phyloP scores from a whole-genome alignment of 176 grass and related monocot species.

The Urochloa ruziziensis region DNA sequence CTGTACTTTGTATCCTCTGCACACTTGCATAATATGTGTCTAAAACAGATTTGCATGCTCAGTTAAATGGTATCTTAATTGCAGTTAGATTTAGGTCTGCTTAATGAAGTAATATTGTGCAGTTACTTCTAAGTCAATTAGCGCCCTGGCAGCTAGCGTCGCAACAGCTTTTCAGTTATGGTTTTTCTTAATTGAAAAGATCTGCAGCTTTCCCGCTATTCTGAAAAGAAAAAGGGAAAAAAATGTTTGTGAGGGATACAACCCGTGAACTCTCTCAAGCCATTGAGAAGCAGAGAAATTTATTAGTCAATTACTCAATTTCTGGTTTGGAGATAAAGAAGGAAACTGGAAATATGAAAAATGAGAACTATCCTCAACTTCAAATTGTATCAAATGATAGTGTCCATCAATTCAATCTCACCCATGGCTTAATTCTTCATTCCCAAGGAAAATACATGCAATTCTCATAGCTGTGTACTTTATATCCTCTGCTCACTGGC shows the following conservation, averaged over 20 bases:
- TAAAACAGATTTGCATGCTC: no score
- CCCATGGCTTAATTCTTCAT: not conserved
- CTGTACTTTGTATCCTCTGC: no score
- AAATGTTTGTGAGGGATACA: not conserved
- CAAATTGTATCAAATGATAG: not conserved
- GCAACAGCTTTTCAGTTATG: no score
- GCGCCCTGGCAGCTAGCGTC: no score
- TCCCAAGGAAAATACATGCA: not conserved
- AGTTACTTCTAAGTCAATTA: no score
- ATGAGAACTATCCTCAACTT: not conserved
- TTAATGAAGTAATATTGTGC: no score
- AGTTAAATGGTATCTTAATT: no score
- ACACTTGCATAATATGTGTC: no score
- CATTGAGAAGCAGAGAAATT: not conserved
- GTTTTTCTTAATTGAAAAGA: no score
- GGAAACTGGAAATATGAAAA: not conserved
- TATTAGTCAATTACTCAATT: not conserved
- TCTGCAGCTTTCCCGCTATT: no score
- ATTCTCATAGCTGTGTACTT: not conserved
- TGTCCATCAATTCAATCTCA: not conserved
- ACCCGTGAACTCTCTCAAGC: not conserved
- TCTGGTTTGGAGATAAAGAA: not conserved
- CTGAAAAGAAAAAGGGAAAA: no score
- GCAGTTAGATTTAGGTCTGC: no score
- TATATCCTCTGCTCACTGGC: not conserved